Evolutionary conservation across 345 rosid genomes (phyloP).

Genomic region (Gynandropsis gynandra): DNA sequence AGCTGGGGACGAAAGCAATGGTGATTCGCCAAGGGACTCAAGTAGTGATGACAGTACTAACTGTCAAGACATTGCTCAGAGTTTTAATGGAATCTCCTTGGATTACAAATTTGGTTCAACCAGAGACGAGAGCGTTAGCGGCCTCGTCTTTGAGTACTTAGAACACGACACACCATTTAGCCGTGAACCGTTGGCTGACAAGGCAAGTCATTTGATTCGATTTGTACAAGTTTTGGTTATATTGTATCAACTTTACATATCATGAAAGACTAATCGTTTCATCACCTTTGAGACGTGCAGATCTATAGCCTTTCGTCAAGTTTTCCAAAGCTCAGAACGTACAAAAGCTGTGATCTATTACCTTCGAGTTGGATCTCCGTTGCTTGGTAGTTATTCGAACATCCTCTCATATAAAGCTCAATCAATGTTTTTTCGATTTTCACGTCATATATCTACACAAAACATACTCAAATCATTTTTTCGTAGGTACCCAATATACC

Average conservation of each 20-base stretch:
- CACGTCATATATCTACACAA: constrained; percentile 8
- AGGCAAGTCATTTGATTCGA: constrained; percentile 35
- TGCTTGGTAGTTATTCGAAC: constrained; percentile 54
- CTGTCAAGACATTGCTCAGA: constrained; percentile 34
- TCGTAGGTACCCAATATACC: constrained; percentile 79
- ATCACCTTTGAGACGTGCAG: constrained; percentile 30
- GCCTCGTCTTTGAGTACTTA: constrained; percentile 58
- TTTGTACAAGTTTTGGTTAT: too few relatives aligned
- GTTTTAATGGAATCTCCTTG: constrained; percentile 39
- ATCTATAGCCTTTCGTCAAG: constrained; percentile 43
- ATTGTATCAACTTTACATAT: too few relatives aligned
- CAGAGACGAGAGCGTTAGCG: constrained; percentile 63
- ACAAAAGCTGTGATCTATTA: constrained; percentile 66
- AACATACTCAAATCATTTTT: constrained; percentile 11
- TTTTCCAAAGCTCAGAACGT: constrained; percentile 54
- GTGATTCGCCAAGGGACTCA: constrained; percentile 48
- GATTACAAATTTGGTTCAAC: constrained; percentile 54
- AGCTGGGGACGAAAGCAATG: constrained; percentile 46
- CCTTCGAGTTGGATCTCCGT: constrained; percentile 80
- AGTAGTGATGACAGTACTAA: constrained; percentile 52
- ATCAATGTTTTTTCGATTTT: not conserved
- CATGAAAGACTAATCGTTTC: not conserved
- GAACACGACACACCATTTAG: constrained; percentile 64
- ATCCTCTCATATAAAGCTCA: not conserved
- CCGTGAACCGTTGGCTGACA: constrained; percentile 80